Evolutionary conservation across 1,139 yeast genomes (phyloP).

Genomic region (Diutina scorzettiae): DNA sequence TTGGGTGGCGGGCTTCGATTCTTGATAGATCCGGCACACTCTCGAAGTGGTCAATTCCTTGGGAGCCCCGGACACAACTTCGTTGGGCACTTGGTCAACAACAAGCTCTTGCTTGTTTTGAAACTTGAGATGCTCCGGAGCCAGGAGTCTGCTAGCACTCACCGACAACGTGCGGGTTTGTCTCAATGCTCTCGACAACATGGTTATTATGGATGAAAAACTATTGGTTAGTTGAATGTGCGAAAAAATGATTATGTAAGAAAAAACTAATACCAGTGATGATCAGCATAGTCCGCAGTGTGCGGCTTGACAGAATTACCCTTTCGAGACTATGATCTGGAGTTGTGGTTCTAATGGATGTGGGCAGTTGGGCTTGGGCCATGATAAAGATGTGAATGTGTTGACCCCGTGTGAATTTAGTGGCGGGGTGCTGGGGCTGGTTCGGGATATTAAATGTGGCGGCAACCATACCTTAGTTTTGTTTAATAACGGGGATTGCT

Average conservation of each 20-base stretch:
- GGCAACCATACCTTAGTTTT: conserved; percentile 78
- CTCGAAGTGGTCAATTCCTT: conserved; percentile 47
- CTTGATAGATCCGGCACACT: conserved; percentile 67
- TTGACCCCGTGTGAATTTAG: conserved; percentile 20
- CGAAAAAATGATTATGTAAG: too few species aligned
- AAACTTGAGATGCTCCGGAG: not conserved
- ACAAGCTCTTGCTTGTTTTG: not conserved
- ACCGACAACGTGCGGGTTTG: conserved; percentile 3
- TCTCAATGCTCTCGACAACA: conserved; percentile 5
- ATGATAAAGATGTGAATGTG: conserved; percentile 36
- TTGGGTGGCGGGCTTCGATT: conserved; percentile 75
- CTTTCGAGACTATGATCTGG: not conserved
- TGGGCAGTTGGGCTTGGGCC: conserved; percentile 59
- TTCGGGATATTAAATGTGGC: conserved; percentile 25
- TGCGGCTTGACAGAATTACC: conserved; percentile 2
- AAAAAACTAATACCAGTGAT: too few species aligned
- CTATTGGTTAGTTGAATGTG: too few species aligned
- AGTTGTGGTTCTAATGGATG: conserved; percentile 77
- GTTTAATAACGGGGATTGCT: conserved; percentile 38
- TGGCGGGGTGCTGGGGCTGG: not conserved
- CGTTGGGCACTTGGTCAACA: conserved; percentile 22
- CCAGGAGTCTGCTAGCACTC: conserved; percentile 1
- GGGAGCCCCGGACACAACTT: conserved; percentile 75
- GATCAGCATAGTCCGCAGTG: too few species aligned
- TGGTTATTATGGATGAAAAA: not conserved